These are phyloP conservation scores for Paramecium sexaurelia DNA, from an alignment of 73 alveolate species.

Conservation along the genomic window DNA sequence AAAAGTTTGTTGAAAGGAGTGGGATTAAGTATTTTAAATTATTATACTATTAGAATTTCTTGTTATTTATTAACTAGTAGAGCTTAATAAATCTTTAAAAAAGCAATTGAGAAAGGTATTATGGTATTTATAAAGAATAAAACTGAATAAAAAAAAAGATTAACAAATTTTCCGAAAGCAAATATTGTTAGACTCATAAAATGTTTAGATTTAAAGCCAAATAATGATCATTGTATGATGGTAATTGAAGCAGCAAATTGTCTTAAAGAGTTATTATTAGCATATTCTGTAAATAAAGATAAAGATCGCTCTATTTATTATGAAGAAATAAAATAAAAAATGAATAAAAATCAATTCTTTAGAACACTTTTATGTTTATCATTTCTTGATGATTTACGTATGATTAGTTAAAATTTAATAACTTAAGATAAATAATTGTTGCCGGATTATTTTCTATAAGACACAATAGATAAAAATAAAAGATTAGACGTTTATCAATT, in stretches of 20 bases:
- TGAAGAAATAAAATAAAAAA: slow-evolving; percentile 1
- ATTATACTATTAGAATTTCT: background rate
- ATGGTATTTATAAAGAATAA: background rate
- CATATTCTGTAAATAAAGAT: background rate
- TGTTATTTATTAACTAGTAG: background rate
- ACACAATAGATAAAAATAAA: background rate
- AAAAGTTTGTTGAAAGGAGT: background rate
- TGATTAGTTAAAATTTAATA: background rate
- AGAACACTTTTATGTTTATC: background rate
- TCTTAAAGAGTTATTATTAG: background rate
- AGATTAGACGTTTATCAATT: background rate
- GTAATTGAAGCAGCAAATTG: background rate
- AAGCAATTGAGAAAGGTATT: background rate
- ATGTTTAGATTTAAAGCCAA: background rate
- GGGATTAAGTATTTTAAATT: background rate
- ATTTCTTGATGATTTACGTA: slow-evolving; percentile 15
- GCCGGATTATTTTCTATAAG: background rate
- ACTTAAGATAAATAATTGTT: background rate
- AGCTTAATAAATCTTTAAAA: slow-evolving; percentile 1
- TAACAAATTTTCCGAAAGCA: background rate
- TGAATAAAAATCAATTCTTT: background rate
- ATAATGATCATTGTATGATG: background rate
- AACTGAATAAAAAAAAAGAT: background rate
- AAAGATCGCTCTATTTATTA: background rate
- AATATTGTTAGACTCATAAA: background rate